A percentile compares a stretch with the other conserved stretches of the same genome.
phyloP scores from a whole-genome alignment of 2,329 filamentous ascomycete genomes.

The Penicillium expansum region DNA sequence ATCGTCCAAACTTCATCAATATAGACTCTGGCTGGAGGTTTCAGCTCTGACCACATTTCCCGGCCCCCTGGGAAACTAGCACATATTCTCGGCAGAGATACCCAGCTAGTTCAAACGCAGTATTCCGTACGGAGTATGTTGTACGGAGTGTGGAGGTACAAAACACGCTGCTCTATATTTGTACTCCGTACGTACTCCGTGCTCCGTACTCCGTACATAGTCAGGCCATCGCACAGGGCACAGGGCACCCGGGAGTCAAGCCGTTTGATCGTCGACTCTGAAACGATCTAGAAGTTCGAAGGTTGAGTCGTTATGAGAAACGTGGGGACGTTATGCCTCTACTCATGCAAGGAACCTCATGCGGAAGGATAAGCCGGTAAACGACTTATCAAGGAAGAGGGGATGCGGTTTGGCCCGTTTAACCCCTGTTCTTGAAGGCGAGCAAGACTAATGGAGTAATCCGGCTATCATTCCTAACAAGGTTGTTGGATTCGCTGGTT shows the following conservation, averaged over 20 bases:
- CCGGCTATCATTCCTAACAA: not conserved
- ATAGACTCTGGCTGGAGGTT: conserved; percentile 18
- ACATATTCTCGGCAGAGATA: not conserved
- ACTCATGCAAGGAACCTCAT: conserved; percentile 1
- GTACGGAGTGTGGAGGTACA: not conserved
- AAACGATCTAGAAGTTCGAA: conserved; percentile 34
- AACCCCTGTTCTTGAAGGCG: not conserved
- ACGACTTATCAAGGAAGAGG: not conserved
- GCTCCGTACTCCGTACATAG: not conserved
- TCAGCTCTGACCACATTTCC: conserved; percentile 9
- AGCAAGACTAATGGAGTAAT: not conserved
- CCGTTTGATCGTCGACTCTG: conserved; percentile 34
- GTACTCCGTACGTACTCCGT: no score
- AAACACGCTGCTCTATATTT: no score
- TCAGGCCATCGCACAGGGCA: conserved; percentile 16
- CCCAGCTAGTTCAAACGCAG: not conserved
- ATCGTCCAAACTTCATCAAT: not conserved
- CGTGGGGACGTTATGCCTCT: conserved; percentile 10
- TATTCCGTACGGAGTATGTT: not conserved
- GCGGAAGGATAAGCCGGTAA: not conserved
- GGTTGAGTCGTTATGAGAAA: conserved; percentile 8
- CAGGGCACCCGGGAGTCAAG: conserved; percentile 16
- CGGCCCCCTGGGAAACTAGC: not conserved
- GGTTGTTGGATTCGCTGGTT: not conserved
- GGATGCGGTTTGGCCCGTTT: not conserved